Evolutionary conservation across 306 rosid species (phyloP).

Genomic region (Prunus salicina): DNA sequence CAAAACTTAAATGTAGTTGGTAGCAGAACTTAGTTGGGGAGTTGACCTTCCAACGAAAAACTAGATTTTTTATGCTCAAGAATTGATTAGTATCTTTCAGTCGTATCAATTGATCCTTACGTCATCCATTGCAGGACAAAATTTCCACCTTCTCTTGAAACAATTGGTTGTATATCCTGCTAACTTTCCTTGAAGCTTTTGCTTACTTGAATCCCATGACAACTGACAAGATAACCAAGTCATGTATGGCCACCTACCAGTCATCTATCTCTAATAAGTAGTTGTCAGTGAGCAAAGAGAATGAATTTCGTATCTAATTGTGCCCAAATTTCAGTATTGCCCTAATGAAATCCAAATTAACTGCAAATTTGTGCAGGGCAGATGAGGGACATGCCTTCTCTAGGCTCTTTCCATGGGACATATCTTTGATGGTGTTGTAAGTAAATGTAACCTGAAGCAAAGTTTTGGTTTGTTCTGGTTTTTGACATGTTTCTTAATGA

Average conservation of each 20-base stretch:
- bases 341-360: not conserved
- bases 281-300: not conserved
- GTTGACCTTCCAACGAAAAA: conserved; percentile 46
- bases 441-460: not conserved
- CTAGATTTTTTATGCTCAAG: conserved; percentile 6
- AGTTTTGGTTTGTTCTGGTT: not conserved
- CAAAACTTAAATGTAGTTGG: conserved; percentile 24
- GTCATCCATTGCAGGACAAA: conserved; percentile 6
- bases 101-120: conserved; percentile 4
- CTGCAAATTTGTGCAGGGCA: not conserved
- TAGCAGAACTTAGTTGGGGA: conserved; percentile 25
- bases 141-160: not conserved
- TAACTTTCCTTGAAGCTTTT: conserved; percentile 11
- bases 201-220: conserved; percentile 15
- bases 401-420: not conserved
- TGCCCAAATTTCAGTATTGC: not conserved
- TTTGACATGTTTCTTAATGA: not conserved
- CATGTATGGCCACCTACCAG: conserved; percentile 15
- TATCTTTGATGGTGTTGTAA: conserved; percentile 4
- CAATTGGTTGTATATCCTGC: not conserved
- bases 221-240: not conserved
- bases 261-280: not conserved
- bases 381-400: not conserved
- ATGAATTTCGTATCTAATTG: not conserved
- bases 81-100: not conserved